phyloP scores from a whole-genome alignment of 108 stramenopile genomes.

The Fistulifera pelliculosa region DNA sequence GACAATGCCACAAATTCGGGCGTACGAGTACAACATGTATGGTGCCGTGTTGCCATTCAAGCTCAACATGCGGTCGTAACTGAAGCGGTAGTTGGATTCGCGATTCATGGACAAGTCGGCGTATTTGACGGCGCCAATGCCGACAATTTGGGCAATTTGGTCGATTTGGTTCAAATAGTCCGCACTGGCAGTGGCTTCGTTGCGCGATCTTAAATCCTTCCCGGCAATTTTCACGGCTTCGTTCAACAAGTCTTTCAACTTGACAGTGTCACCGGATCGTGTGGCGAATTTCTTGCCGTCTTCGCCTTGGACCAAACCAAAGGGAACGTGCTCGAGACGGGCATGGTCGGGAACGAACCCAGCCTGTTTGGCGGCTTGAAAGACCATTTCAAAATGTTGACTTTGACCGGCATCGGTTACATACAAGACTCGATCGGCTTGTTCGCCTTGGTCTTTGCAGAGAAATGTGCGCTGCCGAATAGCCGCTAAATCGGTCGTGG shows the following conservation, averaged over 20 bases:
- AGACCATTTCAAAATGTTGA: slow-evolving; percentile 92
- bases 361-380: slow-evolving; percentile 80
- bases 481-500: slow-evolving; percentile 96
- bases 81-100: slow-evolving; percentile 94
- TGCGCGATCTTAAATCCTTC: slow-evolving; percentile 64
- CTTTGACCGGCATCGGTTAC: slow-evolving; percentile 96
- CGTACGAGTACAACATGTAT: slow-evolving; percentile 98
- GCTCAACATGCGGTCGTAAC: slow-evolving; percentile 97
- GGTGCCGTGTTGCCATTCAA: slow-evolving; percentile 98
- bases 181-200: slow-evolving; percentile 27
- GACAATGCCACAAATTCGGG: slow-evolving; percentile 89
- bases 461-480: slow-evolving; percentile 77
- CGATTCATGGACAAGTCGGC: slow-evolving; percentile 96
- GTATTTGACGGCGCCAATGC: slow-evolving; percentile 98
- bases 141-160: slow-evolving; percentile 71
- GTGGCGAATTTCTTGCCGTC: slow-evolving; percentile 99
- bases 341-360: slow-evolving; percentile 55
- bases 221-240: slow-evolving; percentile 87
- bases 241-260: slow-evolving; percentile 93
- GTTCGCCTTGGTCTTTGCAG: slow-evolving; percentile 52
- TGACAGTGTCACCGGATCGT: slow-evolving; percentile 94
- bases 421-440: slow-evolving; percentile 82
- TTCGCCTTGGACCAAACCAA: slow-evolving; percentile 97
- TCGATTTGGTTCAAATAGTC: slow-evolving; percentile 42
- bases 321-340: slow-evolving; percentile 92